These are phyloP conservation scores for Fonsecaea pedrosoi DNA, from an alignment of 2,329 filamentous ascomycete genomes.

Conservation along the genomic window DNA sequence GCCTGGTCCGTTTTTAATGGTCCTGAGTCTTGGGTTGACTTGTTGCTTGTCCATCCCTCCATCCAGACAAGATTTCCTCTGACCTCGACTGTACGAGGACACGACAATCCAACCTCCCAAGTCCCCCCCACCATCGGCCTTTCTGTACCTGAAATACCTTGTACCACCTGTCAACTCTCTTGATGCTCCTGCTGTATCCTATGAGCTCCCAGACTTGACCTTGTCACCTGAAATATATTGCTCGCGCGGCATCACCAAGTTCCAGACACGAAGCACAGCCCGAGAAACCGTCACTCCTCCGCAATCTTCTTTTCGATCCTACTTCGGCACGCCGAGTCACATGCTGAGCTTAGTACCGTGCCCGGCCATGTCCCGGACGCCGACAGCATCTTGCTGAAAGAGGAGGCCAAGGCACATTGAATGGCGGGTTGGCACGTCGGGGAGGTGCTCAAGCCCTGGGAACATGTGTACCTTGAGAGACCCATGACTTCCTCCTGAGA, in stretches of 20 bases:
- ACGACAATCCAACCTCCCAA: constrained; percentile 4
- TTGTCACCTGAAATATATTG: constrained; percentile 25
- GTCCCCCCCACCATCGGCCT: constrained; percentile 10
- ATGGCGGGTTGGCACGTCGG: constrained; percentile 21
- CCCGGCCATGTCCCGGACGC: constrained; percentile 14
- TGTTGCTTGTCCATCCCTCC: neutral
- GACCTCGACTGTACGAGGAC: neutral
- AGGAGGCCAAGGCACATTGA: constrained; percentile 23
- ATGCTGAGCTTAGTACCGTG: constrained; percentile 9
- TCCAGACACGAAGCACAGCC: constrained; percentile 27
- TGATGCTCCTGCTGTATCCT: constrained; percentile 16
- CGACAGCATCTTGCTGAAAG: constrained; percentile 9
- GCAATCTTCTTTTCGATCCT: constrained; percentile 3
- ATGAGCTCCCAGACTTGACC: constrained; percentile 14
- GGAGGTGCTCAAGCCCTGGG: constrained; percentile 10
- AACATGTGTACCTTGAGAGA: constrained; percentile 23
- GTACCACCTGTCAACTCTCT: constrained; percentile 22
- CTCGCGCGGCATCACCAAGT: constrained; percentile 23
- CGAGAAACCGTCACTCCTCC: constrained; percentile 16
- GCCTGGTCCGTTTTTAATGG: constrained; percentile 4
- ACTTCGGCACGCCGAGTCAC: constrained; percentile 5
- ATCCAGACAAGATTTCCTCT: constrained; percentile 8
- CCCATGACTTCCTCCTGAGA: constrained; percentile 17
- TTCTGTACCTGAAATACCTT: constrained; percentile 13
- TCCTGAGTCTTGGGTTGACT: neutral